Evolutionary conservation across 1,284 basidiomycete genomes (phyloP), one percentile per base, ranked within the genome.

Genomic region (Leccinum discolor): DNA sequence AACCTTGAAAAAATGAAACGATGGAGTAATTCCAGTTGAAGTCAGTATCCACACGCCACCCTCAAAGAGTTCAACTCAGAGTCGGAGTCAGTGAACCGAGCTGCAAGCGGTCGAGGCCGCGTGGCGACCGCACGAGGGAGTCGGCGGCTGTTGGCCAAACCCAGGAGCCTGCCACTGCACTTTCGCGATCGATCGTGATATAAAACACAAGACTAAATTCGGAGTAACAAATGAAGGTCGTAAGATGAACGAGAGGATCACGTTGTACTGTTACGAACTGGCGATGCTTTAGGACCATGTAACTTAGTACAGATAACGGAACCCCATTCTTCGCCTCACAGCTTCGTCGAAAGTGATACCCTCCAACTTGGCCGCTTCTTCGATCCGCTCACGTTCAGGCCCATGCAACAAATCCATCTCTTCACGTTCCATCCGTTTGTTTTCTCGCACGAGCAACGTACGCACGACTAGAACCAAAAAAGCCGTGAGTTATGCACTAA

Each of bases 311-410:
- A 68, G 44, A 38, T 72, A 73, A 26, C 73, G 70, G 64, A 72
- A 74, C 3, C 66, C 65, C 72, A 80, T 86, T 64, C 83, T 78
- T 62, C 80, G 80, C 67, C 81, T 80, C 74, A 86, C 79, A 4
- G 84, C 85, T 68, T 85, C 79, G 11, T 85, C 84, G 60, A 85
- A 83, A 0, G 81, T 82, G 14, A 86, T 79, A 3, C 82, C 82
- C 66, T 86, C 84, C 52, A 86, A 67, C 64, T 76, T 76, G 8
- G 85, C 84, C 8, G 84, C 84, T 62, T 84, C 82, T 68, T 83
- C 80, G 6, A 85, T 81, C 56, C 84, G 77, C 16, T 75, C 71
- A 21, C 80, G 75, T 66, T 83, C 77, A 3, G 80, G 76, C 18
- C 77, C 81, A 65, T 80, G 71, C 72, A 85, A 72, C 12, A 80